Percentiles rank a stretch among this genome's conserved stretches.
Evolutionary conservation across 225 moss, liverwort and hornwort genomes (phyloP).

Genomic region (Antitrichia curtipendula): DNA sequence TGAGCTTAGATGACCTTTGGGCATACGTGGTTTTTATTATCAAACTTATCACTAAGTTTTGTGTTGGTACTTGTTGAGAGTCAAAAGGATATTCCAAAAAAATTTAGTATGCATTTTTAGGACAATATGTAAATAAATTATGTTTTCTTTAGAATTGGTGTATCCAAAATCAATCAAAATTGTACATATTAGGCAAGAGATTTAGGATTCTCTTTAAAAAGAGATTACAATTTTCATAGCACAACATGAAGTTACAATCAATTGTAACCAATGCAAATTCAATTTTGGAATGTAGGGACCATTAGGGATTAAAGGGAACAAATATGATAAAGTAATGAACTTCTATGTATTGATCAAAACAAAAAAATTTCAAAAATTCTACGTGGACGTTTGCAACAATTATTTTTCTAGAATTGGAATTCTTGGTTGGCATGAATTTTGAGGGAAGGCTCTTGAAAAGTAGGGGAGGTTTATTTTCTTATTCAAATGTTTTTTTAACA

Average conservation of each 20-base stretch:
- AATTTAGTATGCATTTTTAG: neutral
- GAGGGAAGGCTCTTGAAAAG: neutral
- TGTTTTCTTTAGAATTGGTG: too few relatives aligned
- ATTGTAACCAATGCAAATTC: neutral
- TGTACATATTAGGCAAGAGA: neutral
- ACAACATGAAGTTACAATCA: neutral
- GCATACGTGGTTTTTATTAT: neutral
- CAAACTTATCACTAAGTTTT: neutral
- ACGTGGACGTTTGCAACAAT: neutral
- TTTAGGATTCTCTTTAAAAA: neutral
- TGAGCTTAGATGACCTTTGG: too few relatives aligned
- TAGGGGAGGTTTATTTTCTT: rapidly evolving
- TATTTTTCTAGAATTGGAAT: rapidly evolving
- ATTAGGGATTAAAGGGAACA: neutral
- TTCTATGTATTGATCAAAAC: neutral
- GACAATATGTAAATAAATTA: neutral
- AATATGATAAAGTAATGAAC: neutral
- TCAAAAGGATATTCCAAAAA: neutral
- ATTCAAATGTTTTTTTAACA: neutral
- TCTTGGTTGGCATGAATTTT: rapidly evolving
- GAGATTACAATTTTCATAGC: neutral
- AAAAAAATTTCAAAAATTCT: neutral
- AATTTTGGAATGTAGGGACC: neutral
- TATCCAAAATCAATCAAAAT: neutral
- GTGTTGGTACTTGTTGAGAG: neutral